Base-by-base conservation (phyloP, 768 basidiomycete species). In the Suillus subalutaceus region DNA sequence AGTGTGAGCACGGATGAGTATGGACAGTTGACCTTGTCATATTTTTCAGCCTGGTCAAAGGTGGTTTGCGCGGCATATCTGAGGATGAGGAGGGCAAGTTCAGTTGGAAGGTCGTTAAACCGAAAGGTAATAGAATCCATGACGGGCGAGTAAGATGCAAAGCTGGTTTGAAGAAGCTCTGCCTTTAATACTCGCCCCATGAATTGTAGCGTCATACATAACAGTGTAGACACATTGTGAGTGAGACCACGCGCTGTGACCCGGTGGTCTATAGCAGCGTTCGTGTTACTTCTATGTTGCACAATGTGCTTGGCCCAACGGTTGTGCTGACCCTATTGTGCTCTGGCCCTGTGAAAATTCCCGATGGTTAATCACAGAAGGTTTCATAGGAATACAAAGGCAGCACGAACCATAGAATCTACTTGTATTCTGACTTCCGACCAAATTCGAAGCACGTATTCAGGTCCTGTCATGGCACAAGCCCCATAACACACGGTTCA, bases 51-150 rank as follows among this genome's bases (percentile, higher is more conserved):
- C 50, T 57, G 60, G 7, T 44, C 9, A 48, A 68, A 67, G 61
- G 65, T 62, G 20, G 79, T 76, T 6, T 69, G 60, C 9, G 77
- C 69, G 18, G 79, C 78, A 20, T 78, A 44, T 16, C 71, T 69
- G 43, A 81, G 66, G 56, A 82, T 74, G 53, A 77, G 72, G 58
- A 78, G 73, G 52, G 67, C 74, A 32, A 81, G 75, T 71, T 82
- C 81, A 40, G 72, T 69, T 9, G 80, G 74, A 58, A 80, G 76
- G 16, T 61, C 52, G 35, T 67, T 66, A 64, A 81, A 73, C n/a
- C 63, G 15, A 16, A 52, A 52, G 12, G 48, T 12, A 35, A 32
- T 20, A 38, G 6, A 13, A 16, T 23, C n/a, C 56, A 58, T 58
- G 56, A 13, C 2, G 55, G 1, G 52, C 52, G 26, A 15, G 52